These are phyloP conservation scores for Flaveria linearis DNA, from an alignment of 129 eudicot genomes.

Conservation along the genomic window DNA sequence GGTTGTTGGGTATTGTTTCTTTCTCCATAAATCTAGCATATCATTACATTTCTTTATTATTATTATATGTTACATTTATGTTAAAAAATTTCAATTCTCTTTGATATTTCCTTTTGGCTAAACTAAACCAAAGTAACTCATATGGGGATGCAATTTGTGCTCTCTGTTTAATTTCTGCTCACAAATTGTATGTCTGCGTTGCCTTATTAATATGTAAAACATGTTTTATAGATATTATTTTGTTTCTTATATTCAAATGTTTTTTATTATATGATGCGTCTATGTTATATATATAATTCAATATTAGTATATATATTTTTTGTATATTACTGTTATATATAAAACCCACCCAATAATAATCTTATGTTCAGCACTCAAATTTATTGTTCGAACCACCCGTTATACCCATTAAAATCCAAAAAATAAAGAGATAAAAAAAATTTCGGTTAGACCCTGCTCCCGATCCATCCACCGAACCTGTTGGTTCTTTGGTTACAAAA, in stretches of 20 bases:
- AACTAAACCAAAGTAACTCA: conserved; percentile 11
- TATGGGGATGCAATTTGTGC: conserved; percentile 23
- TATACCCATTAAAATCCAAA: too few species aligned
- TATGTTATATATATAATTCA: too few species aligned
- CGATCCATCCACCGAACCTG: too few species aligned
- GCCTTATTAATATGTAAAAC: conserved; percentile 27
- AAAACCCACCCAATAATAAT: too few species aligned
- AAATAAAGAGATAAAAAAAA: too few species aligned
- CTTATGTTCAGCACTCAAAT: too few species aligned
- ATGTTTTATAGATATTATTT: conserved; percentile 30
- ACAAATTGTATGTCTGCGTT: background rate
- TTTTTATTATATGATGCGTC: background rate
- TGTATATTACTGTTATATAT: too few species aligned
- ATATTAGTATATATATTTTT: too few species aligned
- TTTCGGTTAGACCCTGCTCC: too few species aligned
- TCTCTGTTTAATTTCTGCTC: conserved; percentile 25
- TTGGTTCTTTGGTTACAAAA: too few species aligned
- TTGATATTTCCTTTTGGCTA: conserved; percentile 20
- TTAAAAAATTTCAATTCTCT: conserved; percentile 23
- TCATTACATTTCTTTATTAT: conserved; percentile 26
- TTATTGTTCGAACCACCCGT: too few species aligned
- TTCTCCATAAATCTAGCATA: conserved; percentile 25
- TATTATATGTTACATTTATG: conserved; percentile 14
- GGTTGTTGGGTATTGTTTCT: conserved; percentile 33
- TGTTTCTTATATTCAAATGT: conserved; percentile 16